These are phyloP conservation scores for Agrocybe praecox DNA, from an alignment of 768 basidiomycete species.

Conservation along the genomic window DNA sequence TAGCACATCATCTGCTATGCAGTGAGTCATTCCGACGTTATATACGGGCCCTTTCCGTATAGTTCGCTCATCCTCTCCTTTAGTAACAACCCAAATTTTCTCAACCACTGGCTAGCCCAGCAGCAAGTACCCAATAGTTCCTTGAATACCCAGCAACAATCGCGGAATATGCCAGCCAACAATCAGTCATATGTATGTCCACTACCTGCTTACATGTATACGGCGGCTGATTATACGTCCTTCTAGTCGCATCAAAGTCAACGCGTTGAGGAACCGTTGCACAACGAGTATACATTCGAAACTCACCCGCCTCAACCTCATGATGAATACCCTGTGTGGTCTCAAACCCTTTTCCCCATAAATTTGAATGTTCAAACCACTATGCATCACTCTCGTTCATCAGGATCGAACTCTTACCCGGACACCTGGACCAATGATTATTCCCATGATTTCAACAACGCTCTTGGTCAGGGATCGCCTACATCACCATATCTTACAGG, in stretches of 20 bases:
- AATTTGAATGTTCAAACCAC: conserved; percentile 8
- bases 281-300: conserved; percentile 17
- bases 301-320: conserved; percentile 14
- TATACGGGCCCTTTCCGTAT: conserved; percentile 9
- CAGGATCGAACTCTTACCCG: conserved; percentile 3
- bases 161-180: conserved; percentile 4
- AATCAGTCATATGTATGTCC: conserved; percentile 8
- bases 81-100: background rate
- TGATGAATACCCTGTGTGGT: conserved; percentile 3
- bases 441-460: background rate
- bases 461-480: conserved; percentile 5
- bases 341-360: background rate
- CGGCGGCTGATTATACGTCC: background rate
- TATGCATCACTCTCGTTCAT: background rate
- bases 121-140: conserved; percentile 11
- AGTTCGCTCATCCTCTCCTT: background rate
- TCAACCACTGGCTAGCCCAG: conserved; percentile 20
- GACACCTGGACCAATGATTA: conserved; percentile 3
- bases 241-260: conserved; percentile 4
- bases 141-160: conserved; percentile 4
- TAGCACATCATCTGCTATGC: conserved; percentile 19
- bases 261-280: conserved; percentile 5
- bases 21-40: conserved; percentile 22
- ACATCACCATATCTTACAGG: conserved; percentile 7
- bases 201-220: background rate